Conservation (phyloP, 176 grass and related monocot species). For the Phoenix roebelenii region DNA sequence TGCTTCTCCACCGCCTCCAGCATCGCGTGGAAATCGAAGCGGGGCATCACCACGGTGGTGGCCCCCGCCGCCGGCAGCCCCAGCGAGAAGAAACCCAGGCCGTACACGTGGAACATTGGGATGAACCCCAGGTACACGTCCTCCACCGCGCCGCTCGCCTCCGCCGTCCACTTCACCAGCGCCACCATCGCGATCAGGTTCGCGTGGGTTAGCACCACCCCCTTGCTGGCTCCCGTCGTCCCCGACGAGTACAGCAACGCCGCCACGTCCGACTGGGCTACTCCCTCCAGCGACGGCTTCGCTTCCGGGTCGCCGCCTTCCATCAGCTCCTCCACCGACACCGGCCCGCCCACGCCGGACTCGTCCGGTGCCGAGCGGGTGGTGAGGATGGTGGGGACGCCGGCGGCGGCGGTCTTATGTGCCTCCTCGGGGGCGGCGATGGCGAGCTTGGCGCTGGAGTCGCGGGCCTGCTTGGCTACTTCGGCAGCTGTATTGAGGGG, state of each 20-base stretch:
- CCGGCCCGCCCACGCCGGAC: background rate
- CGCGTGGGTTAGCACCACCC: slow-evolving; percentile 22
- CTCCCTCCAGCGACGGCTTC: background rate
- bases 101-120: slow-evolving; percentile 18
- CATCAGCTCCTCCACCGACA: slow-evolving; percentile 56
- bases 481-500: slow-evolving; percentile 15
- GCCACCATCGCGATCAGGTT: slow-evolving; percentile 18
- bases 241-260: slow-evolving; percentile 19
- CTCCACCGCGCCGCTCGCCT: background rate
- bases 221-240: background rate
- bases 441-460: slow-evolving; percentile 15
- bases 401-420: slow-evolving; percentile 12
- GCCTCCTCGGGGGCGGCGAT: slow-evolving; percentile 15
- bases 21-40: slow-evolving; percentile 2
- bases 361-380: background rate
- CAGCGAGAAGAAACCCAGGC: slow-evolving; percentile 16
- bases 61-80: slow-evolving; percentile 10
- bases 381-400: slow-evolving; percentile 31
- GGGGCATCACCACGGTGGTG: slow-evolving; percentile 4
- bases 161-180: slow-evolving; percentile 9
- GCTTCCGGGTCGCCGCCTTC: slow-evolving; percentile 27
- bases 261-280: slow-evolving; percentile 7
- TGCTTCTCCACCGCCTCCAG: background rate
- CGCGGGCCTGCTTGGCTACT: slow-evolving; percentile 24
- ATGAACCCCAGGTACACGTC: slow-evolving; percentile 12